These are phyloP conservation scores for Xylaria cubensis DNA, from an alignment of 495 filamentous ascomycete species.

Conservation along the genomic window DNA sequence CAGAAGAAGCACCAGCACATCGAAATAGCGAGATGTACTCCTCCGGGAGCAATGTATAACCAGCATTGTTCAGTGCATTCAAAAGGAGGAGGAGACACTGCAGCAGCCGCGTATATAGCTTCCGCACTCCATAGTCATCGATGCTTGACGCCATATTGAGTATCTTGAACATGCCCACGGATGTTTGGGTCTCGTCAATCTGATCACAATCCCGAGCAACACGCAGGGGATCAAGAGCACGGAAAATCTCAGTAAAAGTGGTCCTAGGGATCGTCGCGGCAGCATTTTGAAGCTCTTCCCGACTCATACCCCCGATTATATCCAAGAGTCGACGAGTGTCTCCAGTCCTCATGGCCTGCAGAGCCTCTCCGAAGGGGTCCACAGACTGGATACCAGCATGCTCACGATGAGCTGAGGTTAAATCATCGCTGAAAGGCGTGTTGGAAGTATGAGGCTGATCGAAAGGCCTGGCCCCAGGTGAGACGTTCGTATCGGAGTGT, in stretches of 20 bases:
- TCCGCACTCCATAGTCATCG: slow-evolving; percentile 44
- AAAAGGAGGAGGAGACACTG: slow-evolving; percentile 31
- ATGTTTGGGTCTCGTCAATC: slow-evolving; percentile 30
- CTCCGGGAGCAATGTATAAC: slow-evolving; percentile 31
- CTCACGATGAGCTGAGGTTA: background rate
- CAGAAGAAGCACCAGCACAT: slow-evolving; percentile 44
- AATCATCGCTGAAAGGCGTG: background rate
- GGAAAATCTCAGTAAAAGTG: slow-evolving; percentile 48
- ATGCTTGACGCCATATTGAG: slow-evolving; percentile 35
- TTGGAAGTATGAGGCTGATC: background rate
- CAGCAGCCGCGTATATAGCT: slow-evolving; percentile 36
- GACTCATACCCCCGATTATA: slow-evolving; percentile 26
- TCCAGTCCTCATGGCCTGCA: slow-evolving; percentile 30
- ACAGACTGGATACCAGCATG: background rate
- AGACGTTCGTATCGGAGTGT: background rate
- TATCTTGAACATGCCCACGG: slow-evolving; percentile 36
- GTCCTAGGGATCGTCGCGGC: slow-evolving; percentile 36
- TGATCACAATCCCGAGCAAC: slow-evolving; percentile 38
- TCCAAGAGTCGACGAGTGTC: slow-evolving; percentile 32
- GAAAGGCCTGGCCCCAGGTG: background rate
- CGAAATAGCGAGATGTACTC: slow-evolving; percentile 45
- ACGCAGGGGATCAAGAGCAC: slow-evolving; percentile 43
- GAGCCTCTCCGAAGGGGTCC: slow-evolving; percentile 26
- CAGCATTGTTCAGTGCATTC: slow-evolving; percentile 32
- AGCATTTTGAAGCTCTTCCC: slow-evolving; percentile 24